Conservation (phyloP, 495 filamentous ascomycete species). For the Talaromyces proteolyticus region DNA sequence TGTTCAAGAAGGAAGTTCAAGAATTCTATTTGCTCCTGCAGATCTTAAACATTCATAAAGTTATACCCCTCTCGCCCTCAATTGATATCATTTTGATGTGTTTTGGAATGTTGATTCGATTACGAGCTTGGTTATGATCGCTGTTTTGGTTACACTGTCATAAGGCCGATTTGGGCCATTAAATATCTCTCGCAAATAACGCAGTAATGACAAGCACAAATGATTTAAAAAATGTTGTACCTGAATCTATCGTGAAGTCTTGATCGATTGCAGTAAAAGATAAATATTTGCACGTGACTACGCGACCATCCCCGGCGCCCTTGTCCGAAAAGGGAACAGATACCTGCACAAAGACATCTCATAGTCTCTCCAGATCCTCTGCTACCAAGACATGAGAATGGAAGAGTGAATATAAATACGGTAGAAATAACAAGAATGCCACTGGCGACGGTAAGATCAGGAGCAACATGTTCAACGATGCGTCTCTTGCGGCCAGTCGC, state of each 20-base stretch:
- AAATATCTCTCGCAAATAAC: too few species aligned
- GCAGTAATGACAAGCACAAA: too few species aligned
- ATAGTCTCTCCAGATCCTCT: neutral
- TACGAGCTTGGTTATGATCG: too few species aligned
- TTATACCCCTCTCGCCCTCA: too few species aligned
- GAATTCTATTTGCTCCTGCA: neutral
- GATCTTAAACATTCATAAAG: neutral
- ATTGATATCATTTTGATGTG: too few species aligned
- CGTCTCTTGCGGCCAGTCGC: constrained; percentile 25
- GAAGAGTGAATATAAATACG: too few species aligned
- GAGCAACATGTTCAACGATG: constrained; percentile 3
- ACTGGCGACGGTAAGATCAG: neutral
- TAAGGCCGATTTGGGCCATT: too few species aligned
- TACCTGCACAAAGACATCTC: neutral
- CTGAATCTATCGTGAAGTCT: neutral
- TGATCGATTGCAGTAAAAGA: neutral
- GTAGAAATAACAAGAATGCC: too few species aligned
- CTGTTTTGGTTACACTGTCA: too few species aligned
- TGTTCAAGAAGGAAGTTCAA: neutral
- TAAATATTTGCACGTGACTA: constrained; percentile 2
- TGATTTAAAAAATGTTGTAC: too few species aligned
- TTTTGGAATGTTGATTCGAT: too few species aligned
- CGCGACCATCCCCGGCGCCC: constrained; percentile 1
- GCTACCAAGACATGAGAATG: neutral
- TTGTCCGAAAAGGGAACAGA: neutral